A percentile compares a stretch with the other conserved stretches of the same genome.
These are phyloP conservation scores for Sodiomyces alkalinus DNA, from an alignment of 2,329 filamentous ascomycete genomes.

Conservation along the genomic window DNA sequence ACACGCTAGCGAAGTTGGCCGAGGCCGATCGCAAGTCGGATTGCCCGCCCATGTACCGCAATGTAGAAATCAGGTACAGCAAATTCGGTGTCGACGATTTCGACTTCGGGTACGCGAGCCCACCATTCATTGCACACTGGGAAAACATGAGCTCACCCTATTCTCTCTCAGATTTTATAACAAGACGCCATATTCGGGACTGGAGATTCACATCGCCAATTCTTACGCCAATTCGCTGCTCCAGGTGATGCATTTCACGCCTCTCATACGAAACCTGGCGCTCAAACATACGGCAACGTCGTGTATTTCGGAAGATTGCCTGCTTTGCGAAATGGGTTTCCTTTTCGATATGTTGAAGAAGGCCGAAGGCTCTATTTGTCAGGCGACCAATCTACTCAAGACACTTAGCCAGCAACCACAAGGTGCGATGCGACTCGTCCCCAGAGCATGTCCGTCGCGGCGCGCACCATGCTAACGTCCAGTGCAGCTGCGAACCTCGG, in stretches of 20 bases:
- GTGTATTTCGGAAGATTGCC: slow-evolving; percentile 68
- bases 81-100: slow-evolving; percentile 99
- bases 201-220: slow-evolving; percentile 94
- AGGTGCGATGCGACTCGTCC: slow-evolving; percentile 25
- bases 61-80: slow-evolving; percentile 97
- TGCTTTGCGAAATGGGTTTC: slow-evolving; percentile 89
- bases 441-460: neutral
- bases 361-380: slow-evolving; percentile 82
- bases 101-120: slow-evolving; percentile 64
- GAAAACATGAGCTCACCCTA: neutral
- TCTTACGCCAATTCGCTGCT: slow-evolving; percentile 89
- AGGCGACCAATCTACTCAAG: slow-evolving; percentile 88
- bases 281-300: slow-evolving; percentile 77
- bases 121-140: neutral
- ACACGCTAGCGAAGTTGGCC: slow-evolving; percentile 51
- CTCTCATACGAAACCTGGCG: slow-evolving; percentile 72
- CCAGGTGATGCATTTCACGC: slow-evolving; percentile 84
- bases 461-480: slow-evolving; percentile 10
- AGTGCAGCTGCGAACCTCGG: slow-evolving; percentile 52
- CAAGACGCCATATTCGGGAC: slow-evolving; percentile 74
- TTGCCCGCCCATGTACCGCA: slow-evolving; percentile 77
- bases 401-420: slow-evolving; percentile 74
- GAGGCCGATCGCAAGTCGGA: slow-evolving; percentile 66
- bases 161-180: slow-evolving; percentile 68
- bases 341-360: slow-evolving; percentile 98